These are phyloP conservation scores for Neofusicoccum laricinum DNA, from an alignment of 2,329 filamentous ascomycete species.

Conservation along the genomic window DNA sequence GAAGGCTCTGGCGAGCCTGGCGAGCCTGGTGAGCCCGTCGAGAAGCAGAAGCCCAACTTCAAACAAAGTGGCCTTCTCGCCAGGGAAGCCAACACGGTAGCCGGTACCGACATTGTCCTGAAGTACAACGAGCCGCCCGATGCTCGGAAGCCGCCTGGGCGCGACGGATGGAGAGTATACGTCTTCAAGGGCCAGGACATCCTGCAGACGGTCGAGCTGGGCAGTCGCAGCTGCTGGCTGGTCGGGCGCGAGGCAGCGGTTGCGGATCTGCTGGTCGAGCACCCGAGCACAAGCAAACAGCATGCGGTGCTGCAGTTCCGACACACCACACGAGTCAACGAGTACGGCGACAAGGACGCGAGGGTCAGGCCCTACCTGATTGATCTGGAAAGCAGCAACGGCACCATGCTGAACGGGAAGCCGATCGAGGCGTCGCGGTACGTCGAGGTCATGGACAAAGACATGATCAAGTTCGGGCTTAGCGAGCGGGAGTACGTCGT, in stretches of 20 bases:
- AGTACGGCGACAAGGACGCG: conserved; percentile 80
- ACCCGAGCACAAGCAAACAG: conserved; percentile 92
- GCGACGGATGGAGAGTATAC: conserved; percentile 83
- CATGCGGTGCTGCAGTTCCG: conserved; percentile 95
- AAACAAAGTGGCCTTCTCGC: conserved; percentile 76
- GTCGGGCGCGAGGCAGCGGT: conserved; percentile 77
- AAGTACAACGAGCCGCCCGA: conserved; percentile 97
- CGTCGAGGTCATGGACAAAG: conserved; percentile 81
- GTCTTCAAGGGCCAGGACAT: conserved; percentile 84
- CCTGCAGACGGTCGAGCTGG: conserved; percentile 76
- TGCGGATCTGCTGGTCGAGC: conserved; percentile 79
- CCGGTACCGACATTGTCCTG: conserved; percentile 72
- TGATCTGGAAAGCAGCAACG: conserved; percentile 90
- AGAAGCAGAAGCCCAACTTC: conserved; percentile 88
- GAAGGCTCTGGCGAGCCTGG: conserved; percentile 20
- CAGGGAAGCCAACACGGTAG: conserved; percentile 80
- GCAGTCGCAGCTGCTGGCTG: conserved; percentile 81
- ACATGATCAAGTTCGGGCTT: conserved; percentile 82
- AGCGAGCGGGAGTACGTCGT: conserved; percentile 94
- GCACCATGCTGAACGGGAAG: conserved; percentile 77
- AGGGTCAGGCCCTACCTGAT: conserved; percentile 77
- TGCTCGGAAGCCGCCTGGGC: conserved; percentile 78
- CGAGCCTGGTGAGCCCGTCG: conserved; percentile 30
- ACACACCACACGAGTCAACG: conserved; percentile 75
- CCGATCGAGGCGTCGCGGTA: conserved; percentile 73